A percentile compares a stretch with the other conserved stretches of the same genome.
phyloP scores from a whole-genome alignment of 169 alveolate species.

The Amoebophrya sp. region DNA sequence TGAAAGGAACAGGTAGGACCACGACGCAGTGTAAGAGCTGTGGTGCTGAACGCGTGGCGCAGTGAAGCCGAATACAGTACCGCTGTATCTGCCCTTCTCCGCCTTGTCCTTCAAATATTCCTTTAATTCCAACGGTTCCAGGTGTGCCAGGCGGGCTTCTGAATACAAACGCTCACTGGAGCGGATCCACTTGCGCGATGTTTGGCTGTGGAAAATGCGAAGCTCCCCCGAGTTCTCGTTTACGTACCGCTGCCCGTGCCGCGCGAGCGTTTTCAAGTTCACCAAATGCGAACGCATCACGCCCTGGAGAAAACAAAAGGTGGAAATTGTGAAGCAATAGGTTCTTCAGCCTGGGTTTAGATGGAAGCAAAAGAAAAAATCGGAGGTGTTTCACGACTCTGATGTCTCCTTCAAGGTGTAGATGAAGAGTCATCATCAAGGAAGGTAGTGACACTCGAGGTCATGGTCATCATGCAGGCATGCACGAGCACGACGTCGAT shows the following conservation, averaged over 20 bases:
- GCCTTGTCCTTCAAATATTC: neutral
- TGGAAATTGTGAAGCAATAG: too few relatives aligned
- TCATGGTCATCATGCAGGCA: too few relatives aligned
- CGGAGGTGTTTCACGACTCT: too few relatives aligned
- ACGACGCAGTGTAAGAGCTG: neutral
- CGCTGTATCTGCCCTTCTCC: neutral
- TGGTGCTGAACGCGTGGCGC: neutral
- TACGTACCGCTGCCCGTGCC: neutral
- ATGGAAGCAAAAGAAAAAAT: too few relatives aligned
- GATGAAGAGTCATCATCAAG: too few relatives aligned
- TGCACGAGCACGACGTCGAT: too few relatives aligned
- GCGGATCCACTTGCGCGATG: neutral
- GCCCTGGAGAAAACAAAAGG: too few relatives aligned
- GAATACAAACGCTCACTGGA: neutral
- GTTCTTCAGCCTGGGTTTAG: too few relatives aligned
- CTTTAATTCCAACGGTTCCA: neutral
- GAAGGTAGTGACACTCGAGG: too few relatives aligned
- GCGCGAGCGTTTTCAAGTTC: neutral
- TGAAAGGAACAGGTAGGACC: neutral
- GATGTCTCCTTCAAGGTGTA: too few relatives aligned
- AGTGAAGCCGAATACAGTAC: neutral
- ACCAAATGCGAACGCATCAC: neutral
- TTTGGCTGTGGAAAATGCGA: neutral
- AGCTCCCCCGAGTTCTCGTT: neutral
- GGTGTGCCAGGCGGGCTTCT: neutral